Percentiles rank a stretch among this genome's conserved stretches.
Conservation (phyloP, 768 basidiomycete genomes). For the Cyclocybe cylindracea region DNA sequence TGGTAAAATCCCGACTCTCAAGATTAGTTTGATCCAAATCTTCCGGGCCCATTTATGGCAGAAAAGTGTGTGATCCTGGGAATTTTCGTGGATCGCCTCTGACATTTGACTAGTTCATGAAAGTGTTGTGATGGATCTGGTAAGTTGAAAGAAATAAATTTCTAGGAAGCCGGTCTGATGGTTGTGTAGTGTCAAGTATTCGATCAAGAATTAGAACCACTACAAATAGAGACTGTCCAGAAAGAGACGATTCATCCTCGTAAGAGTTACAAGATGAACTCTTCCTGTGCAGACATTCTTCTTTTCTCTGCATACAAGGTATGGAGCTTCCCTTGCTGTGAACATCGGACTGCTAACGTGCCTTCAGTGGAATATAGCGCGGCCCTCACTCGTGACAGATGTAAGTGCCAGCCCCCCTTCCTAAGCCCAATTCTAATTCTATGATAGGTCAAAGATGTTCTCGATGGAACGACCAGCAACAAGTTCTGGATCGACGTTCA, state of each 20-base stretch:
- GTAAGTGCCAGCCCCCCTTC: conserved; percentile 40
- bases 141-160: conserved; percentile 26
- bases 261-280: conserved; percentile 99
- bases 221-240: conserved; percentile 99
- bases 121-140: conserved; percentile 90
- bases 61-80: conserved; percentile 72
- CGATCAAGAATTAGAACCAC: conserved; percentile 96
- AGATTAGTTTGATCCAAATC: conserved; percentile 99
- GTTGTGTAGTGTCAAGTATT: conserved; percentile 86
- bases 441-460: conserved; percentile 81
- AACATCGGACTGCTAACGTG: not conserved
- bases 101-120: conserved; percentile 65
- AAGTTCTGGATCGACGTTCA: conserved; percentile 99
- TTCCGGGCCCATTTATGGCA: conserved; percentile 99
- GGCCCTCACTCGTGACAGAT: conserved; percentile 94
- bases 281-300: conserved; percentile 97
- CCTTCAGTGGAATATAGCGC: conserved; percentile 91
- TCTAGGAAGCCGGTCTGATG: conserved; percentile 1
- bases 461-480: conserved; percentile 97
- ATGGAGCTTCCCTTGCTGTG: conserved; percentile 2
- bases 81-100: conserved; percentile 10
- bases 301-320: conserved; percentile 94
- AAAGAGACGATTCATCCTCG: conserved; percentile 99
- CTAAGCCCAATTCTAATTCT: not conserved
- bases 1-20: conserved; percentile 96